Evolutionary conservation across 2,329 filamentous ascomycete species (phyloP).

Genomic region (Hypoxylon sp.): DNA sequence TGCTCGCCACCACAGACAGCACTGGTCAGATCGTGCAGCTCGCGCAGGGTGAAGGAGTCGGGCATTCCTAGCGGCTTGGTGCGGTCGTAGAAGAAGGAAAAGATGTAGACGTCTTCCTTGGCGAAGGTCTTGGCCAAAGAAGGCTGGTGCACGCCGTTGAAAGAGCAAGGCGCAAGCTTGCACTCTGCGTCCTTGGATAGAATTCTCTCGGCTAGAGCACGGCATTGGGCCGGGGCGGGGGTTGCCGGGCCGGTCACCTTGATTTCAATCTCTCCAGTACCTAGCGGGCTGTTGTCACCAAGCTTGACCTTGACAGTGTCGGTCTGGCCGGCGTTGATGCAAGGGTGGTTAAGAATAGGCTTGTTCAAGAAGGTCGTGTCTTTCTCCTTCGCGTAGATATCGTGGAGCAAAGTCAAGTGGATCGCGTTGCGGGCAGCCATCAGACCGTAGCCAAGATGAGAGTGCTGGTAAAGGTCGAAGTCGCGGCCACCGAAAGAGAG

Average conservation of each 20-base stretch:
- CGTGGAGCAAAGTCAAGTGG: slow-evolving; percentile 77
- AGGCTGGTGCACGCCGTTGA: slow-evolving; percentile 97
- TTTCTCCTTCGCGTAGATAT: slow-evolving; percentile 69
- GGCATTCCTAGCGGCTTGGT: slow-evolving; percentile 95
- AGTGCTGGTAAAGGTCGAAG: slow-evolving; percentile 97
- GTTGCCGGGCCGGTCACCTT: slow-evolving; percentile 87
- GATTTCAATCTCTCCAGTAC: slow-evolving; percentile 68
- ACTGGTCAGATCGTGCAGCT: slow-evolving; percentile 85
- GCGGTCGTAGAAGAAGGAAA: slow-evolving; percentile 98
- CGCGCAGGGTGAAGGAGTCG: slow-evolving; percentile 91
- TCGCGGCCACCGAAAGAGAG: slow-evolving; percentile 89
- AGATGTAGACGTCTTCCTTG: slow-evolving; percentile 91
- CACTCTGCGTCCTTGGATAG: slow-evolving; percentile 87
- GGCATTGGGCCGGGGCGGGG: slow-evolving; percentile 84
- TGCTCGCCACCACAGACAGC: slow-evolving; percentile 83
- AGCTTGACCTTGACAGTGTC: slow-evolving; percentile 78
- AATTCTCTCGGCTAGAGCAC: slow-evolving; percentile 87
- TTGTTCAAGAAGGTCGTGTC: slow-evolving; percentile 52
- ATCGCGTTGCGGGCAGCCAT: slow-evolving; percentile 94
- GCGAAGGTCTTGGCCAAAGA: slow-evolving; percentile 91
- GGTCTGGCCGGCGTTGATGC: slow-evolving; percentile 79
- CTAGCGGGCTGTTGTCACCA: slow-evolving; percentile 70
- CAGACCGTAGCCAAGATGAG: slow-evolving; percentile 93
- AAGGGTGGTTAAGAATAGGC: slow-evolving; percentile 60
- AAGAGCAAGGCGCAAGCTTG: slow-evolving; percentile 89